phyloP scores from a whole-genome alignment of 768 basidiomycete species.

The Leccinum subgranulosum region DNA sequence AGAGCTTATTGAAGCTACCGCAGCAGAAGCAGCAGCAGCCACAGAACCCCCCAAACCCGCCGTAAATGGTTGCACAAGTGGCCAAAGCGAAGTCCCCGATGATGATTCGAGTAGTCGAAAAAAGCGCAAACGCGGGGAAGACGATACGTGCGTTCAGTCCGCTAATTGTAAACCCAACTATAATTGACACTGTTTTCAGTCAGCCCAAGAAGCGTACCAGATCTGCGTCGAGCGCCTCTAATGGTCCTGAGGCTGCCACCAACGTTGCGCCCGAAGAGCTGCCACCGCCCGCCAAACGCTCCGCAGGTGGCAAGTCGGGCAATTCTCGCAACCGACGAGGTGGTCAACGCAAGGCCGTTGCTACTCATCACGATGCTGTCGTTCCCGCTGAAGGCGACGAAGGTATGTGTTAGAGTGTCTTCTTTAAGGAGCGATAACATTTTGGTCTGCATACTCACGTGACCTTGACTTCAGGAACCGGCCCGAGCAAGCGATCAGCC shows the following conservation, averaged over 20 bases:
- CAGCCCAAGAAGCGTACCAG: conserved; percentile 67
- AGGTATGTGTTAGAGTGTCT: conserved; percentile 41
- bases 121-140: conserved; percentile 75
- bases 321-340: conserved; percentile 31
- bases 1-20: conserved; percentile 71
- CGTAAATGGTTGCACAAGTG: conserved; percentile 38
- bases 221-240: conserved; percentile 71
- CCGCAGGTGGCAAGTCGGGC: conserved; percentile 23
- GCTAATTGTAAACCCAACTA: background rate
- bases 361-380: conserved; percentile 21
- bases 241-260: conserved; percentile 43
- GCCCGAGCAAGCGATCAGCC: conserved; percentile 34
- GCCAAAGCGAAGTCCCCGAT: conserved; percentile 42
- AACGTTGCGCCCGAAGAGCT: conserved; percentile 39
- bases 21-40: conserved; percentile 61
- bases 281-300: conserved; percentile 36
- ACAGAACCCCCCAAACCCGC: conserved; percentile 38
- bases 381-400: conserved; percentile 55
- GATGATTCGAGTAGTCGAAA: conserved; percentile 52
- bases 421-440: conserved; percentile 1
- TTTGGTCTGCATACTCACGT: conserved; percentile 31
- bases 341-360: conserved; percentile 26
- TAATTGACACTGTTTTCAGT: conserved; percentile 31
- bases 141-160: conserved; percentile 55
- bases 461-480: conserved; percentile 35